Evolutionary conservation across 768 basidiomycete genomes (phyloP), one percentile per base, ranked within the genome.

Genomic region (Lactifluus volemus): DNA sequence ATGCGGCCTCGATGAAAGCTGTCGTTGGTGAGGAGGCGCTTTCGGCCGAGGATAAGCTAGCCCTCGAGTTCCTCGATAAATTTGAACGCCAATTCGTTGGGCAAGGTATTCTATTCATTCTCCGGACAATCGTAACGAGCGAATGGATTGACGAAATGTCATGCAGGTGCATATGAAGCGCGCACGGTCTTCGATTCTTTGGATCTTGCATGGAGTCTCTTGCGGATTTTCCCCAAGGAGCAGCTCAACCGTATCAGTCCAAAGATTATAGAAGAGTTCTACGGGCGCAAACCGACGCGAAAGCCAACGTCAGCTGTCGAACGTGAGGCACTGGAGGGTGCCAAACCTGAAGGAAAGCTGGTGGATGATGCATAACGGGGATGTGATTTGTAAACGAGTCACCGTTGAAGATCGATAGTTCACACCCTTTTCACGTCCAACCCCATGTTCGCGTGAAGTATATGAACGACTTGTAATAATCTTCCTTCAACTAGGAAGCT

Each of bases 171-270:
- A 32, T 96, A 96, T 74, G 97, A 98, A 76, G 87, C 94, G 51
- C 85, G 97, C 61, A 92, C 91, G 54, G 88, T 99, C 75, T 97
- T 97, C 72, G 96, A 99, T 69, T 95, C 93, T 53, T 83, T 99
- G 48, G 97, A 99, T 76, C 80, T 98, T 58, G 97, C 94, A 21
- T 99, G 97, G 97, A 88, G 88, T 25, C 76, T 99, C 55, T 81
- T 99, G 67, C 88, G 97, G 67, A 96, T 96, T 72, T 99, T 98
- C 90, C 97, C 97, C 63, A 94, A 95, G 75, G 96, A 98, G 76
- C 91, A 93, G 74, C 82, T 98, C 67, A 98, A 98, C 79, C 91
- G 95, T 70, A 95, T 98, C 79, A 93, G 85, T 72, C 94, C 94
- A 69, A 92, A 92, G 85, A 95, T 97, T 71, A 87, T 97, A 69